Base-by-base conservation (phyloP, 2,329 filamentous ascomycete genomes). In the Cyphellophora attinorum region DNA sequence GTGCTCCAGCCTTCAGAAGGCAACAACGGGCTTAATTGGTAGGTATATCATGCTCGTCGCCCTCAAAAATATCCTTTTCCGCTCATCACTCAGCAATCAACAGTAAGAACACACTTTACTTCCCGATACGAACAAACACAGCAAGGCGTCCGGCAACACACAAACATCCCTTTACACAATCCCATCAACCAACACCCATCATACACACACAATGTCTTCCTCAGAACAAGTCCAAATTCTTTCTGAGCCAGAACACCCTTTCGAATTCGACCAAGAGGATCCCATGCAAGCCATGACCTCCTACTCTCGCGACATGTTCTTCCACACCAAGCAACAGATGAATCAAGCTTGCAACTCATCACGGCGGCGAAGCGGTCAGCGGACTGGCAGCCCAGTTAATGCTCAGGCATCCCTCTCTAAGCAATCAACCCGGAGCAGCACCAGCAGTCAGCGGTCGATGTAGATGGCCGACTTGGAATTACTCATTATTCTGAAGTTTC, bases 301-400 rank as follows among this genome's bases (percentile, higher is more conserved):
- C 4, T 81, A 81, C 47, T 60, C 74, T 11, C 67, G 67, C 40
- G 71, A 65, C 37, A 80, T 81, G 70, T 72, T 75, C 51, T 65
- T 70, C 35, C 74, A 80, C 59, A 80, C 76, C 41, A 76, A 75
- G 62, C 63, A 67, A 37, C 76, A 78, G 53, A 77, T 81, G 72
- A 73, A 79, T 41, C 62, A 63, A 5, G 65, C 65, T n/a, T 61
- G 64, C 10, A 61, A 64, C 3, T 62, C 65, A 8, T 62, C 68
- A 2, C 52, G 56, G 19, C 54, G 59, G 29, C 55, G 59, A 41
- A 46, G 21, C 21, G 21, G 21, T 8, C 21, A 25, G n/a, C n/a
- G n/a, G n/a, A 8, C 8, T n/a, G n/a, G n/a, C 21, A 25, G 21
- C n/a, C 21, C 21, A 8, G 21, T 25, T 25, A n/a, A 25, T n/a